Evolutionary conservation across 495 filamentous ascomycete genomes (phyloP), one percentile per base, ranked within the genome.

Genomic region (Podospora conica): DNA sequence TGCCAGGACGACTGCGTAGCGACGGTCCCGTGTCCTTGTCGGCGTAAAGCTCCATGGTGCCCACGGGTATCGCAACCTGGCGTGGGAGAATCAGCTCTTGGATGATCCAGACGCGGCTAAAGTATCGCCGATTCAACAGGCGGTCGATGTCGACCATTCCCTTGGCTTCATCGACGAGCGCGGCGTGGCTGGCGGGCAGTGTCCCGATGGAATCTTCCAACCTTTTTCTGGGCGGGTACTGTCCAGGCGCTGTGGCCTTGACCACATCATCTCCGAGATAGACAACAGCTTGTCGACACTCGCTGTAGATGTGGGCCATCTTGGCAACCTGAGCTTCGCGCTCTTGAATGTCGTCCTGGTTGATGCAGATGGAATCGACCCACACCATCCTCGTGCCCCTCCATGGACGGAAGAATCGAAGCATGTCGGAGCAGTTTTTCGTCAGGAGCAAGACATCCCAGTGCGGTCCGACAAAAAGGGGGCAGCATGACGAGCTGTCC

Each of bases 401-500:
- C 60, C 55, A 55, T 0, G 67, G 68, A 18, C 68, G 64, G 11
- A 74, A 63, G 28, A 65, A 71, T 18, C 58, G 56, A 23, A 77
- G 64, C 73, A 76, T 68, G 5, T 68, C 61, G 65, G 64, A 73
- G 61, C 74, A 75, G 55, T 76, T 76, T 25, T 69, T 70, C 9
- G 74, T 75, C 58, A 73, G 73, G 9, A 74, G 61, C 21, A 75
- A 55, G 6, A 75, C 67, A 31, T 76, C 73, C 69, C 73, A 73
- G 56, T 70, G 67, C 3, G 61, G 40, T 18, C 74, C 74, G 27
- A 76, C 55, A 59, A 61, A 75, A 21, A 76, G 53, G 12, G 72
- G 69, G n/a, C 55, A 48, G 40, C 65, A 69, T 8, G 54, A 63
- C 4, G 64, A 58, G 58, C 48, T 66, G 48, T 73, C 72, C 6